Evolutionary conservation across 2,329 filamentous ascomycete genomes (phyloP).

Genomic region (Bipolaris bicolor): DNA sequence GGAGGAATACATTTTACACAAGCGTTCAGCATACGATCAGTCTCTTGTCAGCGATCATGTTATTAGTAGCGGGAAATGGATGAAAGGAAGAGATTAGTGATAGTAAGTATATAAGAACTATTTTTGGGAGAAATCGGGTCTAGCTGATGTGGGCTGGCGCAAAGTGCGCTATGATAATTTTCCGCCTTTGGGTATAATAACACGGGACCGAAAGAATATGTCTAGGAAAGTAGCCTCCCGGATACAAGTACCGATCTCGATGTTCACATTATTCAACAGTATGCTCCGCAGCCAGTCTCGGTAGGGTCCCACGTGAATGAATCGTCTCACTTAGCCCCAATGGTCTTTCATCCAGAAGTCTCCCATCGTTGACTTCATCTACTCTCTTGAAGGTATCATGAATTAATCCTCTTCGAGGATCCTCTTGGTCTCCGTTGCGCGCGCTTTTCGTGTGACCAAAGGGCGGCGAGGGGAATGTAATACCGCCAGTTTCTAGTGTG

Average conservation of each 20-base stretch:
- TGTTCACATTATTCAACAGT: slow-evolving; percentile 9
- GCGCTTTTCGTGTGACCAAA: slow-evolving; percentile 6
- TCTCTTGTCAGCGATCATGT: background rate
- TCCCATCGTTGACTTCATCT: slow-evolving; percentile 25
- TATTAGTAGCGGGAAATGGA: background rate
- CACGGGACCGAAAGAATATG: background rate
- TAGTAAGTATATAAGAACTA: background rate
- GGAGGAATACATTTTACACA: too few species aligned
- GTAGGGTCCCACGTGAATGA: slow-evolving; percentile 20
- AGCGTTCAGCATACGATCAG: background rate
- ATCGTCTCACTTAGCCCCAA: slow-evolving; percentile 28
- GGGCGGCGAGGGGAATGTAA: slow-evolving; percentile 13
- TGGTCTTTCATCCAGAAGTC: slow-evolving; percentile 24
- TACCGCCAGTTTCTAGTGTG: slow-evolving; percentile 4
- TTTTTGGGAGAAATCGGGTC: background rate
- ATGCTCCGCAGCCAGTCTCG: slow-evolving; percentile 21
- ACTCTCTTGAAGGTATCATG: slow-evolving; percentile 18
- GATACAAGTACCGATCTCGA: background rate
- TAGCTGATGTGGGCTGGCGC: background rate
- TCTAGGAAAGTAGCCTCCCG: background rate
- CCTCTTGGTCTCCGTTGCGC: slow-evolving; percentile 1
- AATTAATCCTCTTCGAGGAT: slow-evolving; percentile 18
- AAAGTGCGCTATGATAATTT: background rate
- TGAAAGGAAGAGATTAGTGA: background rate
- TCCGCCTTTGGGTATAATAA: background rate